phyloP scores from a whole-genome alignment of 805 yeast species.

The Pichia ethanolica region DNA sequence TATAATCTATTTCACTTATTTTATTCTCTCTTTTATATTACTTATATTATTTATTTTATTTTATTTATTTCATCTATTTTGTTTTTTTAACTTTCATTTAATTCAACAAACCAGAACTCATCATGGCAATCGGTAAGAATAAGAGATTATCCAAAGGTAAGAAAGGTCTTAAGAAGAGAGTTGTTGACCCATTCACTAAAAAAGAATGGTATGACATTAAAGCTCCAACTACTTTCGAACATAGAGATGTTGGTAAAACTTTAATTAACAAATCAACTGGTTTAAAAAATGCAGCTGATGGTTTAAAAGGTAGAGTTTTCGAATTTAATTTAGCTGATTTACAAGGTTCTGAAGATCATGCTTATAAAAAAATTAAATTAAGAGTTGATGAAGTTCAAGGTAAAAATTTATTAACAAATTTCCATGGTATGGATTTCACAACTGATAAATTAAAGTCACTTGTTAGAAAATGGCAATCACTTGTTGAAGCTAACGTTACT shows the following conservation, averaged over 20 bases:
- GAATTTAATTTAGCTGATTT: constrained; percentile 95
- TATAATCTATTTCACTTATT: too few relatives aligned
- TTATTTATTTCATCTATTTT: too few relatives aligned
- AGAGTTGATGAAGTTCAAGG: constrained; percentile 99
- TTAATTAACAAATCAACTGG: constrained; percentile 97
- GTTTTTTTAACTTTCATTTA: too few relatives aligned
- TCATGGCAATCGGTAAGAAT: constrained; percentile 57
- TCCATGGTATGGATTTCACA: constrained; percentile 98
- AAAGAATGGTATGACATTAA: constrained; percentile 98
- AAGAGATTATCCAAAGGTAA: constrained; percentile 82
- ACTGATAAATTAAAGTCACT: constrained; percentile 95
- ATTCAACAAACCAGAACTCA: constrained; percentile 18
- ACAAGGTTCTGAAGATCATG: constrained; percentile 98
- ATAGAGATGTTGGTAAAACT: constrained; percentile 98
- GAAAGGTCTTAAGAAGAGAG: constrained; percentile 99
- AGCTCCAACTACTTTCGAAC: constrained; percentile 98
- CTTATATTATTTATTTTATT: too few relatives aligned
- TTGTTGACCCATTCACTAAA: constrained; percentile 98
- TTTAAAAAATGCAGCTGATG: constrained; percentile 96
- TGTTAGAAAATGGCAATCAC: constrained; percentile 98
- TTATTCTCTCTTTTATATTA: too few relatives aligned
- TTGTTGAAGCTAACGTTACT: constrained; percentile 96
- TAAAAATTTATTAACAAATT: constrained; percentile 96
- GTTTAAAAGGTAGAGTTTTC: constrained; percentile 95
- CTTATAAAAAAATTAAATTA: constrained; percentile 94